phyloP scores from a whole-genome alignment of 768 basidiomycete genomes.

The Lactifluus piperatus region DNA sequence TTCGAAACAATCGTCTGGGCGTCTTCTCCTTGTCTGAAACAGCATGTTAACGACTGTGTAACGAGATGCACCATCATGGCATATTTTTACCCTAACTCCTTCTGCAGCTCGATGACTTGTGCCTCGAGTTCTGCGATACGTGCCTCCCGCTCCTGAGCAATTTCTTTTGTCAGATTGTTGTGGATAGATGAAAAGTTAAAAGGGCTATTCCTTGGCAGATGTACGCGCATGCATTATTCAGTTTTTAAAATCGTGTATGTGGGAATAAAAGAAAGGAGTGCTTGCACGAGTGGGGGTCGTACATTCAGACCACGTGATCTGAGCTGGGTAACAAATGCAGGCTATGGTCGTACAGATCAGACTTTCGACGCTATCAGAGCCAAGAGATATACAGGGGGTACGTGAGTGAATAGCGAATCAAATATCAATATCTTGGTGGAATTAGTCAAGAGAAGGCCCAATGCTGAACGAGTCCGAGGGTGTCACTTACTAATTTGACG shows the following conservation, averaged over 20 bases:
- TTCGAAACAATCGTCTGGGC: slow-evolving; percentile 48
- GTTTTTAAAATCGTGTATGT: background rate
- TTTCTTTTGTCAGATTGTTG: background rate
- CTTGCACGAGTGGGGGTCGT: too few relatives aligned
- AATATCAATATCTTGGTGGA: too few relatives aligned
- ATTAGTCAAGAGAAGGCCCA: too few relatives aligned
- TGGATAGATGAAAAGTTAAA: background rate
- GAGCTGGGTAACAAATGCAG: too few relatives aligned
- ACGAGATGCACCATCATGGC: background rate
- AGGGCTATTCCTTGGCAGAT: slow-evolving; percentile 2
- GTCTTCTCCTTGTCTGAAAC: slow-evolving; percentile 31
- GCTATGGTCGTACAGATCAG: too few relatives aligned
- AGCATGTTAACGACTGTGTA: background rate
- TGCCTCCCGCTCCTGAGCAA: slow-evolving; percentile 9
- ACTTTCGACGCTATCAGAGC: too few relatives aligned
- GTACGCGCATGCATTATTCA: slow-evolving; percentile 16
- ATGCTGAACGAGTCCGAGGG: too few relatives aligned
- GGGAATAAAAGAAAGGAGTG: background rate
- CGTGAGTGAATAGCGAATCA: too few relatives aligned
- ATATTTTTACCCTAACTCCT: slow-evolving; percentile 9
- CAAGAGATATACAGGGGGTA: too few relatives aligned
- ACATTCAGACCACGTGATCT: too few relatives aligned
- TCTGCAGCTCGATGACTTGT: slow-evolving; percentile 10
- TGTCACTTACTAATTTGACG: too few relatives aligned
- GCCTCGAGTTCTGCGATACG: slow-evolving; percentile 16